Base-by-base conservation (phyloP, 495 filamentous ascomycete genomes). In the Penicillium paxilli region DNA sequence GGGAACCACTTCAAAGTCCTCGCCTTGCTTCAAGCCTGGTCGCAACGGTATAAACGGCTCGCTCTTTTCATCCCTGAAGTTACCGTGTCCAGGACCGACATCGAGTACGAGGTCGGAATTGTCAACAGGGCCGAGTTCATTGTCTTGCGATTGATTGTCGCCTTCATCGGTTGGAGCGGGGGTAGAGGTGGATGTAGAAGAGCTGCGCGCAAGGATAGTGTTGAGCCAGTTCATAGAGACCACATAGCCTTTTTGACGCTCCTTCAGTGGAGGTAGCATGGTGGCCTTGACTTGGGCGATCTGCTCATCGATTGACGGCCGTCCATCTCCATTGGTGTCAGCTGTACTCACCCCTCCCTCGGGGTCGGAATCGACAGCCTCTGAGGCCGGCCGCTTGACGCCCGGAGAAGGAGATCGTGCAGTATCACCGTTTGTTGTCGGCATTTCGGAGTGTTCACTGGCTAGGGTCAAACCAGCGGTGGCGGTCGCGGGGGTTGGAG, bases 141-240 rank as follows among this genome's bases (percentile, higher is more conserved):
- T 83, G 51, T 89, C 85, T 25, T 70, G 54, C 4, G 79, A 75
- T 44, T 84, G 81, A 60, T 92, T 89, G 49, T 79, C 72, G 14
- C 66, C 72, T 46, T 75, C 68, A 57, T 79, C 81, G 12, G 73
- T n/a, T n/a, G n/a, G n/a, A n/a, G n/a, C n/a, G n/a, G n/a, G n/a
- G n/a, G n/a, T n/a, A n/a, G n/a, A n/a, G 75, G 54, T 79, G 71
- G 17, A n/a, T n/a, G n/a, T n/a, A n/a, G 86, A 80, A 3, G 81
- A 70, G 37, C 85, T 83, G 51, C 90, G 80, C 11, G 87, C 79
- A 53, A 87, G 74, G 2, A 97, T 90, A 30, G 84, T 80, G 37
- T 78, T 78, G 21, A 98, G 76, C 94, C 94, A 98, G 46, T 77
- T 70, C 17, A 76, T 80, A 6, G 93, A 94, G 14, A 98, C 80